phyloP scores from a whole-genome alignment of 495 filamentous ascomycete genomes.

The Penicillium maclennaniae region DNA sequence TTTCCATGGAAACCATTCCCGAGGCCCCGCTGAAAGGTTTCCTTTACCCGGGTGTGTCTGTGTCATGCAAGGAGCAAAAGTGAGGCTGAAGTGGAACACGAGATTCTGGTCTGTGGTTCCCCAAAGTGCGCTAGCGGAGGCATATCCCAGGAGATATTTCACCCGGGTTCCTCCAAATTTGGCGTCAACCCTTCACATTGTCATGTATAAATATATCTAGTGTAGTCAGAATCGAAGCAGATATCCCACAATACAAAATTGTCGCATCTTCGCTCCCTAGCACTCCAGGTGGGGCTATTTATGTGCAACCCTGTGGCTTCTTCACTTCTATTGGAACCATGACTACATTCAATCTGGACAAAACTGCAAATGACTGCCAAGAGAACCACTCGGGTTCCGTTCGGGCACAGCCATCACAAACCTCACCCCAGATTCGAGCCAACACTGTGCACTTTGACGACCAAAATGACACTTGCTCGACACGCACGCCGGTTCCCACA shows the following conservation, averaged over 20 bases:
- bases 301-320: constrained; percentile 5
- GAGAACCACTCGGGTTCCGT: neutral
- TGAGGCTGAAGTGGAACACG: too few relatives aligned
- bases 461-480: neutral
- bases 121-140: too few relatives aligned
- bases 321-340: constrained; percentile 11
- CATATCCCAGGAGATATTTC: too few relatives aligned
- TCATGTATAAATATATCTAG: too few relatives aligned
- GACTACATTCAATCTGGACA: constrained; percentile 6
- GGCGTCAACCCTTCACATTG: too few relatives aligned
- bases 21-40: too few relatives aligned
- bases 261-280: neutral
- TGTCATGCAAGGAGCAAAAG: too few relatives aligned
- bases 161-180: too few relatives aligned
- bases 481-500: neutral
- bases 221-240: too few relatives aligned
- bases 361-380: neutral
- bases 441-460: neutral
- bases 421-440: neutral
- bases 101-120: too few relatives aligned
- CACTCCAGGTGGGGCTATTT: neutral
- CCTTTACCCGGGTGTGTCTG: too few relatives aligned
- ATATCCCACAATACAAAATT: neutral
- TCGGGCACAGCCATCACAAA: neutral
- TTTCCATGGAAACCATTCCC: too few relatives aligned